Percentiles rank a stretch among this genome's conserved stretches.
These are phyloP conservation scores for Leishmania tropica DNA, from an alignment of 208 protist genomes.

Conservation along the genomic window DNA sequence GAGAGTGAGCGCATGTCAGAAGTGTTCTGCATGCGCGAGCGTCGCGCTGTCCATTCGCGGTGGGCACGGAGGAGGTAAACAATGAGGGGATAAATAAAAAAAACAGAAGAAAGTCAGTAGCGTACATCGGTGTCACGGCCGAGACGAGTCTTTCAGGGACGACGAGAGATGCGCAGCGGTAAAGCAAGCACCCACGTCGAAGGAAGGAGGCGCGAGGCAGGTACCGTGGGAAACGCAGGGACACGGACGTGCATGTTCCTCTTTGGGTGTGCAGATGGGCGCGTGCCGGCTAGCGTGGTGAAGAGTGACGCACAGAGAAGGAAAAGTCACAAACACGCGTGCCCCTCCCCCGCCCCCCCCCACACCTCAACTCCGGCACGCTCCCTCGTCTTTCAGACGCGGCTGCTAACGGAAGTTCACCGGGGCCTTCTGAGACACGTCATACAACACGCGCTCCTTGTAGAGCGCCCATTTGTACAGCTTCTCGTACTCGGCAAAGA, in stretches of 20 bases:
- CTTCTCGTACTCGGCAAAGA: slow-evolving; percentile 48
- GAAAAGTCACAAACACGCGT: background rate
- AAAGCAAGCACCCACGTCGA: background rate
- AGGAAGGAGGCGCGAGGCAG: background rate
- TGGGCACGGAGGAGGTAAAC: too few species aligned
- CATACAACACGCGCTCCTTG: slow-evolving; percentile 36
- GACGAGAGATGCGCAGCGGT: background rate
- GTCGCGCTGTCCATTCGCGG: too few species aligned
- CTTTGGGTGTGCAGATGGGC: background rate
- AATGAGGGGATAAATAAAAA: background rate
- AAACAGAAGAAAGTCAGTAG: background rate
- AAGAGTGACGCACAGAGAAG: too few species aligned
- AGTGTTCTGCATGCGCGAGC: too few species aligned
- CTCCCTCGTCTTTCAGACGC: background rate
- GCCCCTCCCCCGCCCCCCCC: too few species aligned
- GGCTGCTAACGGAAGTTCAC: slow-evolving; percentile 9
- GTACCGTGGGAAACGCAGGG: background rate
- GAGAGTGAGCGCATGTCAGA: too few species aligned
- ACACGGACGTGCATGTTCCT: background rate
- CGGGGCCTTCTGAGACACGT: slow-evolving; percentile 22
- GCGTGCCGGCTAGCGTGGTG: too few species aligned
- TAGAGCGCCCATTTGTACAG: slow-evolving; percentile 50
- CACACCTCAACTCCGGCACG: background rate
- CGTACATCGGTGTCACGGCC: background rate
- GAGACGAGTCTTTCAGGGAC: background rate